Evolutionary conservation across 2,329 filamentous ascomycete species (phyloP).

Genomic region (Cladophialophora carrionii): DNA sequence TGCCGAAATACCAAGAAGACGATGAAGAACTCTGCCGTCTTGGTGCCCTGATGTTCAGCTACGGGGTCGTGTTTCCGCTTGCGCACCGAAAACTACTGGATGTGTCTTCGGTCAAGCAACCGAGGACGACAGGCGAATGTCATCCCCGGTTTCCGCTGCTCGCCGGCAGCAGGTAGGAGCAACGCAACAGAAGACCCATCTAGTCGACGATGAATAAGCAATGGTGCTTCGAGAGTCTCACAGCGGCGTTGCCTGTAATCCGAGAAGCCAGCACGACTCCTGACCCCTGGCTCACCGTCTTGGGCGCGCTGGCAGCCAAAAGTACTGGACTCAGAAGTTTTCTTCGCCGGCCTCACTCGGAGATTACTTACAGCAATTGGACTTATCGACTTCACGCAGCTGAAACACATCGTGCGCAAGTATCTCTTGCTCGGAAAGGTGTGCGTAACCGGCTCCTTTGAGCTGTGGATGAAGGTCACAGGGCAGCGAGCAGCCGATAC

Average conservation of each 20-base stretch:
- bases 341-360: slow-evolving; percentile 15
- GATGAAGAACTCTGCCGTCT: slow-evolving; percentile 22
- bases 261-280: not conserved
- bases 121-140: not conserved
- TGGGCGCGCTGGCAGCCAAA: slow-evolving; percentile 14
- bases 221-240: no score
- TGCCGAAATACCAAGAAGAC: slow-evolving; percentile 3
- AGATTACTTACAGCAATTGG: not conserved
- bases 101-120: not conserved
- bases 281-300: slow-evolving; percentile 17
- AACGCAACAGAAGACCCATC: not conserved
- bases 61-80: slow-evolving; percentile 21
- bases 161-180: not conserved
- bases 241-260: not conserved
- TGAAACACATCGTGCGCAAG: slow-evolving; percentile 14
- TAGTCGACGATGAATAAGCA: not conserved
- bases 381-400: slow-evolving; percentile 4
- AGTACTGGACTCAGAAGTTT: slow-evolving; percentile 1
- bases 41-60: slow-evolving; percentile 19
- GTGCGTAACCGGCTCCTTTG: slow-evolving; percentile 11
- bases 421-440: slow-evolving; percentile 17
- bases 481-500: not conserved
- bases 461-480: slow-evolving; percentile 9
- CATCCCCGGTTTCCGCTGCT: not conserved
- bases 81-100: slow-evolving; percentile 8